Conservation (phyloP, 768 basidiomycete species). For the Boletus sensibilis region DNA sequence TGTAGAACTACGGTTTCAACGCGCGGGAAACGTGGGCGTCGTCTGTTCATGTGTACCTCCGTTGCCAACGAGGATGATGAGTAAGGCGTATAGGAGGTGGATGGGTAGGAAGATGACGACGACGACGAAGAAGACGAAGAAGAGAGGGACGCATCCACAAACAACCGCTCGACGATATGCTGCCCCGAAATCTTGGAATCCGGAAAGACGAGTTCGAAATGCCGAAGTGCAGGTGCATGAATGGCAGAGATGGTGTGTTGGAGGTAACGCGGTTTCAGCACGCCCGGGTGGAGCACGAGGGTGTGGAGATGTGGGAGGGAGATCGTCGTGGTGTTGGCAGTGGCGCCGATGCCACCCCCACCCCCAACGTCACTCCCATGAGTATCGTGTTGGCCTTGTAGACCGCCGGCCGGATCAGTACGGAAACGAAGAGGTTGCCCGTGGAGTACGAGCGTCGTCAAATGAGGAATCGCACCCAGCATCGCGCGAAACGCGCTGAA, state of each 20-base stretch:
- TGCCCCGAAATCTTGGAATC: constrained; percentile 31
- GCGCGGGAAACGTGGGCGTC: constrained; percentile 25
- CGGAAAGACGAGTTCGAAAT: constrained; percentile 34
- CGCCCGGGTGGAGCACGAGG: constrained; percentile 30
- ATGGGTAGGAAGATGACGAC: background rate
- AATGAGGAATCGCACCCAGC: constrained; percentile 21
- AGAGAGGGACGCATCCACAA: constrained; percentile 10
- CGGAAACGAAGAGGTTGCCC: constrained; percentile 32
- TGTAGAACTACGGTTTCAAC: constrained; percentile 29
- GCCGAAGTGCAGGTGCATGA: constrained; percentile 29
- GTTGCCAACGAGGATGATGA: background rate
- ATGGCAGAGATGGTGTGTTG: constrained; percentile 31
- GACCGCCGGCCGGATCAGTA: constrained; percentile 8
- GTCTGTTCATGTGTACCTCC: constrained; percentile 4
- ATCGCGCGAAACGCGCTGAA: constrained; percentile 26
- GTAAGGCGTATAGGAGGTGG: constrained; percentile 1
- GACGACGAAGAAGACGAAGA: constrained; percentile 2
- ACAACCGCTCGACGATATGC: constrained; percentile 25
- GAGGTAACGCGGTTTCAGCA: constrained; percentile 33
- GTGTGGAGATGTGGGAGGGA: constrained; percentile 30
- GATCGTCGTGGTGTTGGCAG: constrained; percentile 3
- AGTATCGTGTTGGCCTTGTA: constrained; percentile 1
- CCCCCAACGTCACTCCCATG: background rate
- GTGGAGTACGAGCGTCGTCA: constrained; percentile 27
- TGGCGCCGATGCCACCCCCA: background rate